Evolutionary conservation across 305 asterid species (phyloP).

Genomic region (Solanum chacoense): DNA sequence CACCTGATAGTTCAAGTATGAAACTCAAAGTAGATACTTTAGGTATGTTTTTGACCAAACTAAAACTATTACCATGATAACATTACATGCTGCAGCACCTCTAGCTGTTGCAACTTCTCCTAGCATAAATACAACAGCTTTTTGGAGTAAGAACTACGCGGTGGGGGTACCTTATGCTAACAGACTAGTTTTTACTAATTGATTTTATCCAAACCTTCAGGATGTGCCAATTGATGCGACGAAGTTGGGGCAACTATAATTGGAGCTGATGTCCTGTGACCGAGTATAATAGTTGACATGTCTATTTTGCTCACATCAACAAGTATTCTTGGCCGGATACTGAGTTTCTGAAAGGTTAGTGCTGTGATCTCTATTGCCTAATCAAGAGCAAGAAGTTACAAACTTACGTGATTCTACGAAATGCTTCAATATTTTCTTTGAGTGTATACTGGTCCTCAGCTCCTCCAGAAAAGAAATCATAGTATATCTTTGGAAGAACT

Average conservation of each 20-base stretch:
- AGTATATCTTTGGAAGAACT: constrained; percentile 62
- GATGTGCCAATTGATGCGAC: constrained; percentile 45
- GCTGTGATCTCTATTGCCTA: neutral
- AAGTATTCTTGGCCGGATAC: constrained; percentile 36
- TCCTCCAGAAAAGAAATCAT: constrained; percentile 52
- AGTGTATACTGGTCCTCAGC: constrained; percentile 65
- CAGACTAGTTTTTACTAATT: neutral
- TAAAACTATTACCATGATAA: constrained; percentile 40
- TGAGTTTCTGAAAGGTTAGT: neutral
- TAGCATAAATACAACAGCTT: constrained; percentile 7
- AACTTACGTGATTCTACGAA: constrained; percentile 36
- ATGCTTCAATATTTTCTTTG: constrained; percentile 42
- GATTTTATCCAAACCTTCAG: constrained; percentile 31
- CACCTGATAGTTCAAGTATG: neutral
- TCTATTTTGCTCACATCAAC: constrained; percentile 43
- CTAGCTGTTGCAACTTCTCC: constrained; percentile 71
- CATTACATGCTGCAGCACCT: constrained; percentile 44
- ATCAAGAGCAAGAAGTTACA: neutral
- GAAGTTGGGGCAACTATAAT: constrained; percentile 62
- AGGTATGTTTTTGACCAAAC: neutral
- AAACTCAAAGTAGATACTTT: neutral
- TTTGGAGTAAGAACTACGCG: neutral
- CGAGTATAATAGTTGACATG: constrained; percentile 40
- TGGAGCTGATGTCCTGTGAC: constrained; percentile 41
- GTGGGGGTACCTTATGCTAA: neutral